Evolutionary conservation across 202 grass and related monocot species (phyloP).

Genomic region (Setaria italica): DNA sequence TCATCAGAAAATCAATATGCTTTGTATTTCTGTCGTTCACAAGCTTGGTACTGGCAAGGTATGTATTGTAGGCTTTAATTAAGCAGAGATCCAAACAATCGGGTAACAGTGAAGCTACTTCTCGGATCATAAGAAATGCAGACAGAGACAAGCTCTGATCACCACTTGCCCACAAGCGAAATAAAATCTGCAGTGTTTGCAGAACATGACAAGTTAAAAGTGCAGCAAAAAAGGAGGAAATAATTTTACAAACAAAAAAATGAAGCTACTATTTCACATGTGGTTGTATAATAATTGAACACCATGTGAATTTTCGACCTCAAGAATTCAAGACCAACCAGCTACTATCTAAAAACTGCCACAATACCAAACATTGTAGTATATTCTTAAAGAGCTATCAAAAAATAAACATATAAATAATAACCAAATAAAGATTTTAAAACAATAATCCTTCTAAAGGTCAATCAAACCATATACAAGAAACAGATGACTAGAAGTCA

Average conservation of each 20-base stretch:
- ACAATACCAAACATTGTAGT: neutral
- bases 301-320: neutral
- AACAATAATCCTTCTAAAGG: slow-evolving; percentile 27
- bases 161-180: slow-evolving; percentile 87
- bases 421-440: slow-evolving; percentile 2
- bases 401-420: slow-evolving; percentile 19
- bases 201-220: slow-evolving; percentile 36
- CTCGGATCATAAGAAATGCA: slow-evolving; percentile 75
- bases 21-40: slow-evolving; percentile 68
- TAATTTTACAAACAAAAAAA: slow-evolving; percentile 6
- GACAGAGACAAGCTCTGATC: slow-evolving; percentile 71
- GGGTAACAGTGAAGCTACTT: slow-evolving; percentile 68
- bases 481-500: neutral
- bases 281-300: slow-evolving; percentile 27
- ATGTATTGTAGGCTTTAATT: slow-evolving; percentile 71
- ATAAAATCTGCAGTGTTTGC: slow-evolving; percentile 64
- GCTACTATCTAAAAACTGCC: slow-evolving; percentile 15
- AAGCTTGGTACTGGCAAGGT: slow-evolving; percentile 77
- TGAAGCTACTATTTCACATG: slow-evolving; percentile 30
- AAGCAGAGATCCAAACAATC: slow-evolving; percentile 77
- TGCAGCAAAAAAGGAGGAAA: neutral
- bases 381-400: slow-evolving; percentile 19
- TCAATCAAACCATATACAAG: neutral
- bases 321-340: neutral
- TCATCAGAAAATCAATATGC: slow-evolving; percentile 70